phyloP scores from a whole-genome alignment of 1,284 basidiomycete species.

The Pascua guehoae region DNA sequence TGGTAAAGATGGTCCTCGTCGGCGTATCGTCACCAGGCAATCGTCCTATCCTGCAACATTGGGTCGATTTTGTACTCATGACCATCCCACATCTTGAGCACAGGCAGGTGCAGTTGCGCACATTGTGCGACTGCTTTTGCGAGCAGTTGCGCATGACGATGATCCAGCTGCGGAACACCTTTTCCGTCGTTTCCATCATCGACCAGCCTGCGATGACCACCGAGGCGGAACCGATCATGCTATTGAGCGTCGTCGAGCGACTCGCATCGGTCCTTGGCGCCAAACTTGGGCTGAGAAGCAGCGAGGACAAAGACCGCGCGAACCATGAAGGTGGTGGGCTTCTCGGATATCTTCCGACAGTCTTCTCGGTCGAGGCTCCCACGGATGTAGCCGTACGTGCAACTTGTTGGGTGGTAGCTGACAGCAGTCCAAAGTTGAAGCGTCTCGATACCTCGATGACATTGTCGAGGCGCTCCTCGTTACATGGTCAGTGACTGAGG shows the following conservation, averaged over 20 bases:
- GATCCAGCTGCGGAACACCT: conserved; percentile 48
- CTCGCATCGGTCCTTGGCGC: conserved; percentile 61
- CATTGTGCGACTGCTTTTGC: conserved; percentile 77
- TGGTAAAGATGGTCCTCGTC: conserved; percentile 74
- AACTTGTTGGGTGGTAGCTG: not conserved
- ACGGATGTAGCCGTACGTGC: conserved; percentile 23
- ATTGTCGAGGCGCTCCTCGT: conserved; percentile 35
- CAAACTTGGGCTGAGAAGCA: conserved; percentile 9
- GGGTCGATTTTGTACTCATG: conserved; percentile 94
- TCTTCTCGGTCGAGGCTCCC: conserved; percentile 46
- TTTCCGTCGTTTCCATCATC: conserved; percentile 42
- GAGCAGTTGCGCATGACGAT: conserved; percentile 61
- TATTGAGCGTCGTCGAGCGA: conserved; percentile 77
- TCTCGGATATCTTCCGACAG: conserved; percentile 48
- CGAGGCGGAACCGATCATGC: conserved; percentile 78
- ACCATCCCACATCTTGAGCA: conserved; percentile 64
- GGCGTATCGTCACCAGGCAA: conserved; percentile 70
- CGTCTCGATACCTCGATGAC: conserved; percentile 34
- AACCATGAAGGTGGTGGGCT: conserved; percentile 53
- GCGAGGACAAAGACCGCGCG: conserved; percentile 43
- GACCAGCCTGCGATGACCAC: conserved; percentile 53
- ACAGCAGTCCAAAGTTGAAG: conserved; percentile 20
- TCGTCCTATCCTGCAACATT: conserved; percentile 80
- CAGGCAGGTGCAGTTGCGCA: conserved; percentile 61
- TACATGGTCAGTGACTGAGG: conserved; percentile 33